A percentile compares a stretch with the other conserved stretches of the same genome.
Evolutionary conservation across 2,329 filamentous ascomycete species (phyloP).

Genomic region (Pseudogymnoascus sp.): DNA sequence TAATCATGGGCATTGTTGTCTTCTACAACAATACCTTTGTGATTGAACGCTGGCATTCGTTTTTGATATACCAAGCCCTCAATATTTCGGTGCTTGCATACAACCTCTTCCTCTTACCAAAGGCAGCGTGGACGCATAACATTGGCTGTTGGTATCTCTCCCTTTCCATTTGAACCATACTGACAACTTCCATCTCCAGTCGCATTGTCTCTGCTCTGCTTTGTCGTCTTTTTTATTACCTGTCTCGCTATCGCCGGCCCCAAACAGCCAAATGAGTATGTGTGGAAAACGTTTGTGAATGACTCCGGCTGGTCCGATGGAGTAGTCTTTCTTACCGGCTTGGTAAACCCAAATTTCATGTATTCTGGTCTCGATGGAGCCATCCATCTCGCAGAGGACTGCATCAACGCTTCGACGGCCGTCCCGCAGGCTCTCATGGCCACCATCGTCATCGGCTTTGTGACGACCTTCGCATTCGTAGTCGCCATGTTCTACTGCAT

Average conservation of each 20-base stretch:
- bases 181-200: background rate
- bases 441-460: constrained; percentile 35
- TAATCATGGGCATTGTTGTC: constrained; percentile 2
- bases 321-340: constrained; percentile 40
- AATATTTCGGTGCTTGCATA: background rate
- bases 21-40: constrained; percentile 1
- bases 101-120: constrained; percentile 6
- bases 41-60: background rate
- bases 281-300: constrained; percentile 30
- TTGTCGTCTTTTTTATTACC: constrained; percentile 1
- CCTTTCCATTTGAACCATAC: background rate
- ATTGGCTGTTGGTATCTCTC: constrained; percentile 10
- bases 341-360: constrained; percentile 35
- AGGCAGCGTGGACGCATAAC: constrained; percentile 10
- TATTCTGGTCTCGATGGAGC: constrained; percentile 37
- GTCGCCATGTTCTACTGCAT: constrained; percentile 39
- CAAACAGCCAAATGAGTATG: constrained; percentile 7
- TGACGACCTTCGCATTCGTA: constrained; percentile 34
- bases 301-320: constrained; percentile 37
- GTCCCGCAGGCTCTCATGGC: constrained; percentile 7
- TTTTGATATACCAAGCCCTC: constrained; percentile 9
- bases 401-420: constrained; percentile 6
- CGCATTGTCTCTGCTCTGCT: constrained; percentile 3
- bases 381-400: constrained; percentile 38
- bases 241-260: background rate